These are phyloP conservation scores for Gossypium sturtianum DNA, from an alignment of 345 rosid species.

Conservation along the genomic window DNA sequence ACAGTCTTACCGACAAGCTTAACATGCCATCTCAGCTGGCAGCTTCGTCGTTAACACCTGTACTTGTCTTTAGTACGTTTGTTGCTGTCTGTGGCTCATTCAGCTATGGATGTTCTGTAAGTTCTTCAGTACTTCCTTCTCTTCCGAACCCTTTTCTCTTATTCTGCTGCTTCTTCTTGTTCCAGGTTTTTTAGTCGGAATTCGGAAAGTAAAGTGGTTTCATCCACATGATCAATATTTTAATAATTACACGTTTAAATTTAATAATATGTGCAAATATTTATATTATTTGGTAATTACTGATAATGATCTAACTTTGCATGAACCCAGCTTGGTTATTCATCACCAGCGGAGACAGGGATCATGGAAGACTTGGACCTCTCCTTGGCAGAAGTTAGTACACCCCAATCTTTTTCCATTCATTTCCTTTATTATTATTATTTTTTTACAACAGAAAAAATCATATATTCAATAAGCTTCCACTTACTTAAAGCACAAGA, in stretches of 20 bases:
- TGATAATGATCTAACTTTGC: background rate
- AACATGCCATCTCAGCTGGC: background rate
- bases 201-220: too few relatives aligned
- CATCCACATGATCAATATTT: too few relatives aligned
- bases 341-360: conserved; percentile 60
- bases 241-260: too few relatives aligned
- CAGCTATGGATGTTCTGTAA: conserved; percentile 49
- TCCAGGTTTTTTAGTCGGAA: too few relatives aligned
- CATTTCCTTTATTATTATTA: background rate
- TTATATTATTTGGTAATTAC: too few relatives aligned
- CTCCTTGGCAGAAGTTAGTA: conserved; percentile 38
- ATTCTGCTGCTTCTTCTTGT: too few relatives aligned
- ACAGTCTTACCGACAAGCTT: background rate
- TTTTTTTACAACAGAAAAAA: background rate
- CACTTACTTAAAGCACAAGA: conserved; percentile 7
- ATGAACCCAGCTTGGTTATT: conserved; percentile 44
- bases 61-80: conserved; percentile 39
- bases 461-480: background rate
- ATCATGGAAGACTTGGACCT: conserved; percentile 60
- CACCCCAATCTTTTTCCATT: background rate
- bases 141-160: too few relatives aligned
- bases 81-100: conserved; percentile 50
- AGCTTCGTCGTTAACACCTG: conserved; percentile 23
- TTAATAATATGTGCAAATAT: too few relatives aligned
- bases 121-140: background rate